A percentile compares a stretch with the other conserved stretches of the same genome.
Evolutionary conservation across 331 rosid genomes (phyloP).

Genomic region (Malus hybrid): DNA sequence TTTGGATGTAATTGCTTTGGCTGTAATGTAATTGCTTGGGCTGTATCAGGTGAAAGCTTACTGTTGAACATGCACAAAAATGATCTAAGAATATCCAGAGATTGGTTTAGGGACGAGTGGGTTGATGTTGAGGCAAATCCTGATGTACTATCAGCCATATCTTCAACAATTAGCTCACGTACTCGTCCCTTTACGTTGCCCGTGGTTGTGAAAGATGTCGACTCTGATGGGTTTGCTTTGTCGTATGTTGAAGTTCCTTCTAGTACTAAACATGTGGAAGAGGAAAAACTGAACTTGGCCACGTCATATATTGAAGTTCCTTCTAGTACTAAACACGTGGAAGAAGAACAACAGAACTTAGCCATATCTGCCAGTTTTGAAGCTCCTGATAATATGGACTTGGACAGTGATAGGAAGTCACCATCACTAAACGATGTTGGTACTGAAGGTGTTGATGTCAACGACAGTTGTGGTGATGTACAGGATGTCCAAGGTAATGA

Average conservation of each 20-base stretch:
- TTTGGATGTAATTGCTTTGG: slow-evolving; percentile 4
- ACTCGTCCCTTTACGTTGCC: slow-evolving; percentile 34
- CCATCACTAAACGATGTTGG: slow-evolving; percentile 28
- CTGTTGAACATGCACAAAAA: slow-evolving; percentile 44
- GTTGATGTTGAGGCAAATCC: slow-evolving; percentile 53
- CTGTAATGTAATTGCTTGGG: no score
- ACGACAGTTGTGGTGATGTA: slow-evolving; percentile 14
- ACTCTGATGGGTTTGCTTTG: slow-evolving; percentile 32
- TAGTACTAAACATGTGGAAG: slow-evolving; percentile 26
- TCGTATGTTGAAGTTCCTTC: slow-evolving; percentile 33
- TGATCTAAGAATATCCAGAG: slow-evolving; percentile 77
- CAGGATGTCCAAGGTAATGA: slow-evolving; percentile 21
- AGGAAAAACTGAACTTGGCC: neutral
- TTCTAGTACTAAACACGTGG: no score
- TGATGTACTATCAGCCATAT: slow-evolving; percentile 44
- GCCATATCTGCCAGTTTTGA: slow-evolving; percentile 21
- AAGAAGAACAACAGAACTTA: slow-evolving; percentile 18
- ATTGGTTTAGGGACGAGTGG: slow-evolving; percentile 85
- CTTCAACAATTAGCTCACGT: slow-evolving; percentile 32
- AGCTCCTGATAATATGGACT: slow-evolving; percentile 28
- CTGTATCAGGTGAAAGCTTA: slow-evolving; percentile 65
- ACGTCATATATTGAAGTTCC: neutral
- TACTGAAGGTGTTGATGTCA: slow-evolving; percentile 21
- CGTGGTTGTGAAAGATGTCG: slow-evolving; percentile 24
- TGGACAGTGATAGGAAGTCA: slow-evolving; percentile 22